Base-by-base conservation (phyloP, 768 basidiomycete species). In the Wakefieldia striispora region DNA sequence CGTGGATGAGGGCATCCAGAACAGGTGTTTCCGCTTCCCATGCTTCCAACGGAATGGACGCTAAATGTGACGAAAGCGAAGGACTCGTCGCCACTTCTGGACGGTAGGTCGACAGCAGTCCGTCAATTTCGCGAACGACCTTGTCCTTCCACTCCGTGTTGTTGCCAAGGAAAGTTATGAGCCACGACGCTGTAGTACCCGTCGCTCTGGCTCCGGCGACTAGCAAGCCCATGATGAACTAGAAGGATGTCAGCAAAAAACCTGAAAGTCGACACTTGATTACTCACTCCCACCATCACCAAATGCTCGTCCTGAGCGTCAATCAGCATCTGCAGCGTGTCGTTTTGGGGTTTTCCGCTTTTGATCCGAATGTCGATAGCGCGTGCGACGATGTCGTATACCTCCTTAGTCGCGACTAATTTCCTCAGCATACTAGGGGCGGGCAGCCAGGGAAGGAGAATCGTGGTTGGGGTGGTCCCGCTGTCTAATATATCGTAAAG, bases 141-240 rank as follows among this genome's bases (percentile, higher is more conserved):
- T 78, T 82, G 40, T 69, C 66, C 39, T 79, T 74, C 85, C 86
- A 89, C 55, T 83, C 79, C 34, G 72, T 70, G 58, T 88, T 78
- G 31, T 79, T 80, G 19, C 83, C 84, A 35, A 91, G 76, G 66
- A 80, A 91, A 27, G 82, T 85, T 50, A 86, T 70, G 44, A 90
- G 66, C 88, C 88, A 91, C 26, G 83, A 86, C 34, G 86, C 87
- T 75, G 86, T 85, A 10, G 84, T 84, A 11, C 87, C 87, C 39
- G 86, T 90, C 12, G 88, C 85, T 61, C 88, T 78, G 36, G 87
- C 83, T n/a, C 88, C 88, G 27, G 88, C 88, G 48, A 88, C 84
- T 48, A 91, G 72, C 14, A 90, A 70, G 27, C 88, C 88, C 83
- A 89, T 88, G 51, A 88, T 85, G 65, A 91, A 89, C 86, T 88